A percentile compares a stretch with the other conserved stretches of the same genome.
These are phyloP conservation scores for Psilocybe mexicana DNA, from an alignment of 1,284 basidiomycete genomes.

Conservation along the genomic window DNA sequence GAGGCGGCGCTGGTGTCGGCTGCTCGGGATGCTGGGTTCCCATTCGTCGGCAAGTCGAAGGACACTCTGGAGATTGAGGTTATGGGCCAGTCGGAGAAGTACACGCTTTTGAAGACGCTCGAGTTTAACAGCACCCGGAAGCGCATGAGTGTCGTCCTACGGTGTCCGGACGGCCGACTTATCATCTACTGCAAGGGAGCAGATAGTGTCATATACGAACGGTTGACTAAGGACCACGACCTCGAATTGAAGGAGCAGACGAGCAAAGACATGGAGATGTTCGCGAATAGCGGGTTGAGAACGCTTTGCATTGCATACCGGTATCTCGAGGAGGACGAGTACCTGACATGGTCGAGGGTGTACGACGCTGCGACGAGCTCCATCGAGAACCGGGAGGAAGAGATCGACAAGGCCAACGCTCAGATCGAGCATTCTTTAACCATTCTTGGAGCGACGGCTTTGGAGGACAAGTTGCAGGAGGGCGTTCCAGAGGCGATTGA, in stretches of 20 bases:
- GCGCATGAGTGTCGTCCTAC: constrained; percentile 90
- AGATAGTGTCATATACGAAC: constrained; percentile 91
- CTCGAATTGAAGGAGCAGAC: constrained; percentile 76
- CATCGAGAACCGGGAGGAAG: constrained; percentile 82
- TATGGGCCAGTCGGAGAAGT: constrained; percentile 84
- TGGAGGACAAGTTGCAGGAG: constrained; percentile 97
- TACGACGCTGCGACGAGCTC: constrained; percentile 84
- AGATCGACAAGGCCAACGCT: constrained; percentile 87
- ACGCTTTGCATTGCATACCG: constrained; percentile 91
- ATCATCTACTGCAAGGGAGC: constrained; percentile 96
- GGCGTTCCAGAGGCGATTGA: constrained; percentile 97
- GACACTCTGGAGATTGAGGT: constrained; percentile 88
- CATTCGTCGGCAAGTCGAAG: constrained; percentile 80
- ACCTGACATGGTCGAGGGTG: constrained; percentile 74
- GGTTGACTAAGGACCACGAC: constrained; percentile 78
- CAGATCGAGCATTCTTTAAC: constrained; percentile 79
- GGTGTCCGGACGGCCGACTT: constrained; percentile 79
- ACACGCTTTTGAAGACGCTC: constrained; percentile 78
- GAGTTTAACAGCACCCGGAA: constrained; percentile 96
- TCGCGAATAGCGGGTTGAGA: constrained; percentile 90
- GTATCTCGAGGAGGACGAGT: constrained; percentile 82
- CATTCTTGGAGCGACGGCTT: constrained; percentile 91
- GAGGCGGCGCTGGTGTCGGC: constrained; percentile 93
- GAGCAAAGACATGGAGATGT: constrained; percentile 85
- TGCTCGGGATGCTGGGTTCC: constrained; percentile 91